Base-by-base conservation (phyloP, 495 filamentous ascomycete species). In the Penicillium malachiteum region DNA sequence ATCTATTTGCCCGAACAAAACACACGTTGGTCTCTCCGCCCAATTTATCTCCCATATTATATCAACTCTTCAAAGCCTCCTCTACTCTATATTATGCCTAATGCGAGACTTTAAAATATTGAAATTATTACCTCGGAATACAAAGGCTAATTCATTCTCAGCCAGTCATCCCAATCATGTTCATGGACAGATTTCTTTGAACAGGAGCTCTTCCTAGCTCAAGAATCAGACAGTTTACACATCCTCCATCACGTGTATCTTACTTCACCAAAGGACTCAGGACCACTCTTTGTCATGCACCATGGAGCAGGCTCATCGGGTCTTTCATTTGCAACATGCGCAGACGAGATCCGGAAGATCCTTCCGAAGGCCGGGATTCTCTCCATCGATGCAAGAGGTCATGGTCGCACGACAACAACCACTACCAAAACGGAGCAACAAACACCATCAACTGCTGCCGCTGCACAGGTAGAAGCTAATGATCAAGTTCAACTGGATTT, bases 251-350 rank as follows among this genome's bases (percentile, higher is more conserved):
- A 97, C 77, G 88, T 84, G 54, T 99, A 99, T 68, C 73, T 97
- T 31, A 96, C 78, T 7, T 77, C 80, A 3, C 83, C 82, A 2
- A 64, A 66, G 5, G 57, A 63, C 17, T 77, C 78, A 34, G 87
- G 85, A 0, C 92, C 93, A 0, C 79, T 99, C 5, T 93, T 96
- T 65, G 86, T 96, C 45, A 86, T 84, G 70, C 92, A 96, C 60
- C 92, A 96, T 71, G 92, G 92, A 16, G 92, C 90, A 39, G 92
- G 92, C 34, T 95, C 92, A 10, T 93, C 90, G 0, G 92, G 87
- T 12, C 80, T 96, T 18, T 93, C 92, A 3, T 96, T 96, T 69
- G 90, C 91, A 21, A 78, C 90, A 5, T 86, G 96, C 52, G 83
- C 87, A 7, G 73, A 82, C 11, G 87, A 93, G 60, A 83, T 97